Base-by-base conservation (phyloP, 345 rosid genomes). In the Populus alba region DNA sequence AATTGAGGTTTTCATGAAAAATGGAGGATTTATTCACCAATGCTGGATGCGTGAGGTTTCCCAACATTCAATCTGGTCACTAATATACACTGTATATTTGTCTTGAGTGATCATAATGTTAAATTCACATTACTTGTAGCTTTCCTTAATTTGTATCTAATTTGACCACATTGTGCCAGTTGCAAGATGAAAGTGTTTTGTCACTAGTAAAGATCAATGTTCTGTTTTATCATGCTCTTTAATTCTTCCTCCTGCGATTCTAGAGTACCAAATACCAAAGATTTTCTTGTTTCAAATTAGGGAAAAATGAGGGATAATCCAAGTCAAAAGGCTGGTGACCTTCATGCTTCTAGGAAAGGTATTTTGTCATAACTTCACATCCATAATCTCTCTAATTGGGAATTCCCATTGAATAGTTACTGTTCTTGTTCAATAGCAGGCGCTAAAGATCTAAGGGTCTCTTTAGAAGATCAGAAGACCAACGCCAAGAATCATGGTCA, bases 401-500 rank as follows among this genome's bases (percentile, higher is more conserved):
- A 37, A 67, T 68, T 53, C 59, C 7, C 67, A 70, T 67, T 74
- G 53, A 71, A 77, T 67, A 70, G 75, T 84, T 75, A 81, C 65
- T 78, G 45, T 82, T 80, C 53, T 71, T 77, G 81, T 77, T 70
- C 45, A 55, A 23, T 78, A 68, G 71, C 35, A 77, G 87, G 77
- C 74, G 68, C 67, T 53, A 81, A 77, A 83, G 82, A 51, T 77
- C 13, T 55, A 37, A 77, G 57, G 45, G 79, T 75, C 35, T 72
- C 77, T 75, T 53, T 73, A 72, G 80, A 81, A 80, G 83, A 79
- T 74, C 79, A 76, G 75, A 77, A 80, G 76, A 79, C 76, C 69
- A 81, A 61, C 69, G 71, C 75, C 47, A 88, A 84, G 81, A 87
- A 81, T 72, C 75, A 73, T 77, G 80, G 78, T 74, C 80, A 65